Evolutionary conservation across 179 eudicot genomes (phyloP).

Genomic region (Corrigiola litoralis): DNA sequence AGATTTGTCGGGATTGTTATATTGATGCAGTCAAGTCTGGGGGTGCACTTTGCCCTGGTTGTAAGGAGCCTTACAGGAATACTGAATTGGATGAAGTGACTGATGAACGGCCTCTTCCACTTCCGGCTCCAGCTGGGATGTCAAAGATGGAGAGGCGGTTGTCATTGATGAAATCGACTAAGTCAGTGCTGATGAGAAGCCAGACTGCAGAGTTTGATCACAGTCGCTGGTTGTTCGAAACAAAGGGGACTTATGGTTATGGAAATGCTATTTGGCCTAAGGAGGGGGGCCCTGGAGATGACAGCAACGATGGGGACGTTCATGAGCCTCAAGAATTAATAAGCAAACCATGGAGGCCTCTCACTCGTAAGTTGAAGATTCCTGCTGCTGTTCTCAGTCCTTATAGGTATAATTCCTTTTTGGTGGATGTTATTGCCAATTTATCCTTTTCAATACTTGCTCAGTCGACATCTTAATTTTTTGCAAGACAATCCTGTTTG

Average conservation of each 20-base stretch:
- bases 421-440: not conserved
- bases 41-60: slow-evolving; percentile 65
- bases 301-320: slow-evolving; percentile 34
- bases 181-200: slow-evolving; percentile 66
- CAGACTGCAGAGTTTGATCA: slow-evolving; percentile 89
- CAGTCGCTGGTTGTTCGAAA: slow-evolving; percentile 77
- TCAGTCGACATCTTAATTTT: not conserved
- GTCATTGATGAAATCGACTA: slow-evolving; percentile 74
- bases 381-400: slow-evolving; percentile 86
- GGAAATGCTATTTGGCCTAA: slow-evolving; percentile 94
- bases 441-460: not conserved
- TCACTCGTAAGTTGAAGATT: slow-evolving; percentile 76
- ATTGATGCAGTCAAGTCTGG: slow-evolving; percentile 63
- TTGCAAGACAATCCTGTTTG: not conserved
- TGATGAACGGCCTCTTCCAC: slow-evolving; percentile 38
- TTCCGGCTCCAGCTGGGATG: slow-evolving; percentile 52
- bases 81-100: slow-evolving; percentile 43
- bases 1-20: slow-evolving; percentile 84
- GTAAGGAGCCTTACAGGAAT: slow-evolving; percentile 73
- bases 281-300: slow-evolving; percentile 53
- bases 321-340: slow-evolving; percentile 55
- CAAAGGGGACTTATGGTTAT: slow-evolving; percentile 84
- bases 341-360: slow-evolving; percentile 87
- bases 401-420: slow-evolving; percentile 44
- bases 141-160: slow-evolving; percentile 73